A percentile compares a stretch with the other conserved stretches of the same genome.
Evolutionary conservation across 495 filamentous ascomycete genomes (phyloP).

Genomic region (Aspergillus funiculosus): DNA sequence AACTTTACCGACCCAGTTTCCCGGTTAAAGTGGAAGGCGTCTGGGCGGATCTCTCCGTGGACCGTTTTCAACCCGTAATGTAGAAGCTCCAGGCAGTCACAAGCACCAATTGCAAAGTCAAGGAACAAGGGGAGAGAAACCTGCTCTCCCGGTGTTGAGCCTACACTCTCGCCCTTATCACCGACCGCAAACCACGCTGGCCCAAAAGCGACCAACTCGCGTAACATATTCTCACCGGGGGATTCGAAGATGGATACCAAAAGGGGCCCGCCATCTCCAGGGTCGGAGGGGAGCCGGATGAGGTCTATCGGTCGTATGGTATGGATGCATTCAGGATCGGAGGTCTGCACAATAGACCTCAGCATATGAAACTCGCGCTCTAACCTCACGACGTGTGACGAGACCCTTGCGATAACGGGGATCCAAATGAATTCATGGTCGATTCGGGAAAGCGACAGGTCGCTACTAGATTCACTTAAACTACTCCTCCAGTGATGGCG

Average conservation of each 20-base stretch:
- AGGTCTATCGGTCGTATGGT: constrained; percentile 72
- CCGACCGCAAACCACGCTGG: constrained; percentile 61
- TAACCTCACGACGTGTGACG: constrained; percentile 69
- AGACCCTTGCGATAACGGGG: constrained; percentile 68
- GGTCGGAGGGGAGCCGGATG: constrained; percentile 55
- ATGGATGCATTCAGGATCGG: constrained; percentile 67
- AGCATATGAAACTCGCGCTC: constrained; percentile 80
- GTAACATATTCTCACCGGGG: constrained; percentile 68
- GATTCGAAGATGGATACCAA: constrained; percentile 72
- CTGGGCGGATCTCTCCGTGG: constrained; percentile 80
- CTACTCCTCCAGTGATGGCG: constrained; percentile 38
- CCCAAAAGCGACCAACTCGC: constrained; percentile 65
- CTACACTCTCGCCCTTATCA: constrained; percentile 45
- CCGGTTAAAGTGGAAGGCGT: constrained; percentile 78
- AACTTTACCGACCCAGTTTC: constrained; percentile 66
- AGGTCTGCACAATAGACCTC: constrained; percentile 60
- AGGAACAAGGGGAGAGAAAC: constrained; percentile 70
- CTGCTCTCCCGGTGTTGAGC: constrained; percentile 47
- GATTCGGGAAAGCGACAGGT: constrained; percentile 33
- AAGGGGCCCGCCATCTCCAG: constrained; percentile 58
- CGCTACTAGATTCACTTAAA: constrained; percentile 48
- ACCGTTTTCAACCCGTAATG: constrained; percentile 78
- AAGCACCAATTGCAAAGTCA: constrained; percentile 81
- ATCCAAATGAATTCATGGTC: constrained; percentile 42
- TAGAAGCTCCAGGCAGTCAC: constrained; percentile 76